Base-by-base conservation (phyloP, 176 grass and related monocot genomes). In the Oryza punctata region DNA sequence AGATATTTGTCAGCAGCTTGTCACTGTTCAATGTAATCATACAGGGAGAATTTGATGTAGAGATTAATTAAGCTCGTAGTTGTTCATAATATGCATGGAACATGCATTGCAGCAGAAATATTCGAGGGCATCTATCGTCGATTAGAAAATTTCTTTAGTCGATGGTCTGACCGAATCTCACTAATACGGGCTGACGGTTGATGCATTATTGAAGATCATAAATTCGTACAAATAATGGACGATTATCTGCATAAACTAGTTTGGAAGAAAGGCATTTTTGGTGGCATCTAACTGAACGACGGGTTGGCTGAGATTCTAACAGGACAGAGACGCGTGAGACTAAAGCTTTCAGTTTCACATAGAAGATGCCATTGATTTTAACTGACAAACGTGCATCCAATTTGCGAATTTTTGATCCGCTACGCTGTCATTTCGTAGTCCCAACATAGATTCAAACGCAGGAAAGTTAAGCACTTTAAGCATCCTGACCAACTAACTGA, bases 241-340 rank as follows among this genome's bases (percentile, higher is more conserved):
- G 54, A 60, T 66, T 81, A 72, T 44, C 21, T 77, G 46, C 28
- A 65, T 66, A 77, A 65, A 70, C 13, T 66, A 33, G 11, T 27
- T 26, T 6, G 7, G 21, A 27, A 65, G 27, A 65, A 27, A 72
- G 16, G 67, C 67, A 68, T 90, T 90, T 74, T 67, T 65, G 52
- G 65, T 86, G 83, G 72, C 77, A 89, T 81, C 73, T 82, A 52
- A 80, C 72, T 18, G 69, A 90, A 90, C 47, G 73, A 79, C 44
- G 61, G 21, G 54, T 52, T 7, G 78, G 78, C 32, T 72, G 27
- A 78, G 66, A 81, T 85, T 85, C 21, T 21, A 2, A 72, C 19
- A n/a, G 77, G 12, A 77, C 65, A 1, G 29, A 43, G 11, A 28
- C 15, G 1, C 43, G 12, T 4, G 19, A 47, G 7, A 38, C 37